Evolutionary conservation across 345 rosid genomes (phyloP).

Genomic region (Punica granatum): DNA sequence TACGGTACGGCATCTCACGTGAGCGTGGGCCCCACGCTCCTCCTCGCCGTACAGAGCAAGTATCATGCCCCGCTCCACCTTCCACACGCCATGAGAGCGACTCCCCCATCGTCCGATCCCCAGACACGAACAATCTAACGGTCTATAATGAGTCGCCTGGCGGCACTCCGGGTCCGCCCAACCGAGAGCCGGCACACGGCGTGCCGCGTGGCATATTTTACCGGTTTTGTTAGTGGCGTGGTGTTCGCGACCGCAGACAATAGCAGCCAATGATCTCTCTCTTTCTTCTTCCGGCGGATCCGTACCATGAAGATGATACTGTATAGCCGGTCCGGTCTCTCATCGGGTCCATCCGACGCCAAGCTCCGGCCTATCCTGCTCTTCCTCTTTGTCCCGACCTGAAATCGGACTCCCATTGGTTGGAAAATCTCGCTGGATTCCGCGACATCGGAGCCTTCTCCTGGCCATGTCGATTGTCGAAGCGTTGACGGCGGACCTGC

Average conservation of each 20-base stretch:
- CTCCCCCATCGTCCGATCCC: neutral
- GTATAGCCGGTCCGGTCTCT: conserved; percentile 22
- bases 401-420: neutral
- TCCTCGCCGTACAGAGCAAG: conserved; percentile 3
- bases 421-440: too few relatives aligned
- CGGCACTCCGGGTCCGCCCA: neutral
- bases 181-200: neutral
- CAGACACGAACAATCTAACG: neutral
- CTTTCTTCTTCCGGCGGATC: neutral
- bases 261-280: neutral
- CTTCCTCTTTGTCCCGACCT: conserved; percentile 80
- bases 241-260: neutral
- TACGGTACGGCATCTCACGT: conserved; percentile 10
- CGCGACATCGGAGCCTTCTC: neutral
- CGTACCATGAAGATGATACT: neutral
- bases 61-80: neutral
- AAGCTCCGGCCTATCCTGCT: conserved; percentile 67
- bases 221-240: neutral
- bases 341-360: conserved; percentile 39
- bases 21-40: neutral
- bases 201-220: neutral
- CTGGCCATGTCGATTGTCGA: conserved; percentile 25
- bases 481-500: conserved; percentile 68
- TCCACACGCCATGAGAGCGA: neutral
- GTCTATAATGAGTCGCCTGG: neutral